These are phyloP conservation scores for Theobroma grandiflorum DNA, from an alignment of 441 rosid genomes.

Conservation along the genomic window DNA sequence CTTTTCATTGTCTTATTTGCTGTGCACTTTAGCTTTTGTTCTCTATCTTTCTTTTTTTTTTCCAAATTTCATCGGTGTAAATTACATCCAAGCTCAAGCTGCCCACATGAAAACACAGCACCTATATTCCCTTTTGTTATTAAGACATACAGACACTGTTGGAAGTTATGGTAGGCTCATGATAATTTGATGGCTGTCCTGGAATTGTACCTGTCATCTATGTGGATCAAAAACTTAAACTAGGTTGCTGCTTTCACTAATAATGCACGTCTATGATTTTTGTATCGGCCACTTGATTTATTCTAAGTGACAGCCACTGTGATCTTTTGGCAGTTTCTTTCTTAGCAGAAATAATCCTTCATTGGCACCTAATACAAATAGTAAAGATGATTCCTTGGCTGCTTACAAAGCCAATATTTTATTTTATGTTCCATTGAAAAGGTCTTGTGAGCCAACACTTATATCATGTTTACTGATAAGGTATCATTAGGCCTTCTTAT, in stretches of 20 bases:
- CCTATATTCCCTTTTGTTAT: background rate
- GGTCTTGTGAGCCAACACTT: background rate
- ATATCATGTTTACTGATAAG: conserved; percentile 3
- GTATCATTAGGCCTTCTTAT: background rate
- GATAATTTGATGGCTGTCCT: background rate
- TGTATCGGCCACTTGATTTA: background rate
- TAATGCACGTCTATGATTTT: conserved; percentile 10
- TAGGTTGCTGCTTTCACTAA: conserved; percentile 15
- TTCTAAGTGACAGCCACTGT: background rate
- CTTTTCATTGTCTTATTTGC: no score
- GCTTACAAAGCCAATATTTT: background rate
- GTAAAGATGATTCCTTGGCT: background rate
- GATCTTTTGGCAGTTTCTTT: background rate
- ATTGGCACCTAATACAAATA: background rate
- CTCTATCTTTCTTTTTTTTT: no score
- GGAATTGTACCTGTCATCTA: background rate
- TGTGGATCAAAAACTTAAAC: background rate
- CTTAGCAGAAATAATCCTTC: background rate
- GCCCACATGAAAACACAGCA: background rate
- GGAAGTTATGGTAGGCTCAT: background rate
- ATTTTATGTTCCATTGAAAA: background rate
- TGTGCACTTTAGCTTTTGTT: no score
- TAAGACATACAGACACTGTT: background rate
- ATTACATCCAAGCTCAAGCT: background rate
- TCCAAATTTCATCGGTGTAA: no score